Base-by-base conservation (phyloP, 768 basidiomycete species). In the Pleurotus cornucopiae region DNA sequence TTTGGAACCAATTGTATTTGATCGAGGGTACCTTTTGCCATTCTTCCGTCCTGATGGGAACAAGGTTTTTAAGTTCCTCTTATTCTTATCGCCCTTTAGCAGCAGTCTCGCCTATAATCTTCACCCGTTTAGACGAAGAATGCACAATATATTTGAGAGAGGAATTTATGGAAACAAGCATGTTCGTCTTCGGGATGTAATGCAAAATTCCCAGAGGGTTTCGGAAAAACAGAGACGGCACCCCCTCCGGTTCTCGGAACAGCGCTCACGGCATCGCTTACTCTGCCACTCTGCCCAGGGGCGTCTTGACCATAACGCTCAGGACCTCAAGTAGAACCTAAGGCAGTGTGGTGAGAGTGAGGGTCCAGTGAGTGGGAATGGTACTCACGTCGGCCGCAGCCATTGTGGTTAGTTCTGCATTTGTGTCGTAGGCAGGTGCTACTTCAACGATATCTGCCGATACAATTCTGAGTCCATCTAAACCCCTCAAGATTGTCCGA, bases 371-470 rank as follows among this genome's bases (percentile, higher is more conserved):
- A 20, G 54, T 37, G 16, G 37, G 21, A 14, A 34, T 54, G 23
- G 18, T 30, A 13, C 72, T 56, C 59, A 76, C 75, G 67, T 76
- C 75, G 20, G 73, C 73, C 11, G 74, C 74, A 47, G 73, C 74
- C 71, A 67, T 71, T 44, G 68, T 65, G 4, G 63, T 60, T 49
- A 62, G 55, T 46, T 73, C 71, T 49, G 73, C 75, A 57, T 75
- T 73, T 20, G 74, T 75, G 58, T 90, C 89, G 64, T 91, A 90
- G 5, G 89, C 88, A 13, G 90, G 91, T 1, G 88, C 85, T 20
- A 92, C 91, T 66, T 93, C 91, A 46, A 93, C 91, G 44, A 93
- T 82, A 65, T 93, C 91, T 6, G 86, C 88, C 38, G 85, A 89
- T 46, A 92, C 88, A 58, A 93, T 85, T 57, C 82, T 74, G 51